Base-by-base conservation (phyloP, 345 rosid species). In the Populus alba region DNA sequence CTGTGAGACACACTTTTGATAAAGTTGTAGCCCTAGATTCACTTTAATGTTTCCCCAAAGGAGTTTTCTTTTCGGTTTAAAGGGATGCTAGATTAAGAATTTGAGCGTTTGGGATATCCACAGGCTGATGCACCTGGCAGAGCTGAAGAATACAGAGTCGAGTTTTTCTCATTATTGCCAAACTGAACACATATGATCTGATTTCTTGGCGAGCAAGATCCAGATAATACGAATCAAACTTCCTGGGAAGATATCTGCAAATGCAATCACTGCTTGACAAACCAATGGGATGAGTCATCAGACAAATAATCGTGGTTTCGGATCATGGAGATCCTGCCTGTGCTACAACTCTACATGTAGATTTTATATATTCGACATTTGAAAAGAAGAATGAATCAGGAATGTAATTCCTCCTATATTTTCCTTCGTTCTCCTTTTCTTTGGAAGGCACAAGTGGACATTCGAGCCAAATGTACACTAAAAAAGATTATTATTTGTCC, bases 1-100 rank as follows among this genome's bases (percentile, higher is more conserved):
- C 11, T 39, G 79, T 41, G 80, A 73, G 62, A 41, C 55, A 17
- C 33, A 53, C 73, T 79, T 83, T 85, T 39, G 45, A 69, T 78
- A 86, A 83, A 81, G 86, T 74, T 61, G 66, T 18, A 75, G 67
- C 75, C 81, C 18, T 68, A 25, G 31, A 25, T 31, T 71, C 77
- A 66, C 72, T 80, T 78, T 85, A 71, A 70, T 69, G 68, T 63
- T 72, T 72, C 80, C 49, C 70, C 49, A 53, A 43, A 41, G 37
- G 51, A 70, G n/a, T 22, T 8, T 45, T 25, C 75, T 45, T 79
- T 59, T 43, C 45, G 55, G 39, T 39, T 41, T 23, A 25, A 22
- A 37, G 43, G 39, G 71, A 39, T 68, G 27, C 23, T 22, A 7
- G 20, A 67, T 35, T 67, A 67, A 20, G 70, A 23, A 68, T 37